A percentile compares a stretch with the other conserved stretches of the same genome.
Conservation (phyloP, 2,329 filamentous ascomycete genomes). For the Didymella pomorum region DNA sequence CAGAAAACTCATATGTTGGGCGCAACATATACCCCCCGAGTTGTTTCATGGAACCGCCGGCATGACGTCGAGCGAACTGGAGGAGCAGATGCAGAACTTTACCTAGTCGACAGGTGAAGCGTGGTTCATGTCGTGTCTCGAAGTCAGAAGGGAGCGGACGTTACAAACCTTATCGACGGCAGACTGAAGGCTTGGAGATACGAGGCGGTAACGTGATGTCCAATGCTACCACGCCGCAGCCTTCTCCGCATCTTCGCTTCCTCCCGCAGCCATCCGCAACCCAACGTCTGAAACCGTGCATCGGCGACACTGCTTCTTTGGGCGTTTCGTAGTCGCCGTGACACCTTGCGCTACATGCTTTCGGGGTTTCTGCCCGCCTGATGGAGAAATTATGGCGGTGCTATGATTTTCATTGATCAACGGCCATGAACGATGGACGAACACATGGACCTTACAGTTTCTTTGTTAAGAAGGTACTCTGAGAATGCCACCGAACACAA, state of each 20-base stretch:
- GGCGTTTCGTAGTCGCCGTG: conserved; percentile 2
- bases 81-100: neutral
- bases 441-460: neutral
- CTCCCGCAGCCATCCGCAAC: conserved; percentile 11
- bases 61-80: neutral
- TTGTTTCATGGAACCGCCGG: neutral
- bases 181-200: neutral
- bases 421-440: neutral
- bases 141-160: neutral
- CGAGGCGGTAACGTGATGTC: neutral
- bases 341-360: neutral
- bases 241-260: conserved; percentile 4
- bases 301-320: conserved; percentile 1
- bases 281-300: conserved; percentile 20
- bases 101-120: neutral
- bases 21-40: neutral
- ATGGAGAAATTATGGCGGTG: conserved; percentile 12
- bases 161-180: conserved; percentile 2
- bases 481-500: neutral
- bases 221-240: conserved; percentile 5
- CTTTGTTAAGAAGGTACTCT: neutral
- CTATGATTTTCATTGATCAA: conserved; percentile 1
- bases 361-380: neutral
- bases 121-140: conserved; percentile 2
- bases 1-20: neutral